Base-by-base conservation (phyloP, 208 protist species). In the Trypanosoma platydactyli region DNA sequence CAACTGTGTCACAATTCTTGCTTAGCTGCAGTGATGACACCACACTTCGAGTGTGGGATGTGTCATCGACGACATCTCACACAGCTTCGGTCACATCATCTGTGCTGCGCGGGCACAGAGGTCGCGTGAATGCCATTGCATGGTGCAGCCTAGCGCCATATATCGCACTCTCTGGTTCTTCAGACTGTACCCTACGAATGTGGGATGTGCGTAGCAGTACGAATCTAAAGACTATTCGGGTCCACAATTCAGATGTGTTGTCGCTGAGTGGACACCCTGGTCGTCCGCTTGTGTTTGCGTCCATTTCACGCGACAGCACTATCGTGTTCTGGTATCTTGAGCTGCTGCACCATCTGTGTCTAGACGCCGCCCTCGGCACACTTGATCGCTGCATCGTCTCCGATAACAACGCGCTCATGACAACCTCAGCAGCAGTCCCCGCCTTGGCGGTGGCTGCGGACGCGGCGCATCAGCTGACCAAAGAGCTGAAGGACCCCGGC, bases 21-120 rank as follows among this genome's bases (percentile, higher is more conserved):
- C 75, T 92, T 13, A 92, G 85, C 27, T 81, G 85, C 52, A 87
- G 84, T 65, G 81, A 97, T 75, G 96, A 98, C 67, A 68, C 76
- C 49, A 96, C 92, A 18, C 56, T 96, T 48, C 83, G 93, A 13
- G 77, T 98, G 62, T 98, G 94, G 94, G 89, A 95, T 60, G 24
- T 95, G 46, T 79, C 80, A 20, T 73, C 83, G 15, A 80, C 64
- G 51, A 77, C 83, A 42, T 61, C 79, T 9, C 88, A 91, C 70
- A 84, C 81, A 30, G 83, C 83, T 64, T 88, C 81, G 27, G 83
- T 91, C 18, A 77, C 68, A 18, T 74, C 81, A 12, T 84, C 84
- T 25, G 74, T 94, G 25, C 60, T 88, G 35, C 80, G 82, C n/a
- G 91, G 90, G 15, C 95, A 97, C 68, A 69, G 70, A 7, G 74